A percentile compares a stretch with the other conserved stretches of the same genome.
phyloP scores from a whole-genome alignment of 2,329 filamentous ascomycete genomes.

The Lasiodiplodia theobromae region DNA sequence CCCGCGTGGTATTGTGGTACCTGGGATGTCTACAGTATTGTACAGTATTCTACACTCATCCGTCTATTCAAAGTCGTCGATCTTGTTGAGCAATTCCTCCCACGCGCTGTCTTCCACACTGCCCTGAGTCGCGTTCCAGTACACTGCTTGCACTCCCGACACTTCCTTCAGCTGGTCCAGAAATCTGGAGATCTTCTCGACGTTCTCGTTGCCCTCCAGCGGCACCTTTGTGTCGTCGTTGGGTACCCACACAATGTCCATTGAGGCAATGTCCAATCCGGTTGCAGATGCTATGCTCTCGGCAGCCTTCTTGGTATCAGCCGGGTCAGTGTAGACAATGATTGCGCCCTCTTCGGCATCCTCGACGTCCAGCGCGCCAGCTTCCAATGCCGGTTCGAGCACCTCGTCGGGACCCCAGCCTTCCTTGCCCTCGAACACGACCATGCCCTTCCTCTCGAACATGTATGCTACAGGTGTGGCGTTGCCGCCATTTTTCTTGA shows the following conservation, averaged over 20 bases:
- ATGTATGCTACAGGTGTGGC: constrained; percentile 80
- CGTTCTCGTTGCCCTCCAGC: constrained; percentile 64
- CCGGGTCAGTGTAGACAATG: constrained; percentile 73
- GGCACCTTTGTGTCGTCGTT: constrained; percentile 79
- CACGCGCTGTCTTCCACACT: constrained; percentile 47
- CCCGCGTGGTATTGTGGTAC: constrained; percentile 32
- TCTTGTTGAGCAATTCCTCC: constrained; percentile 48
- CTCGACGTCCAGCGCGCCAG: constrained; percentile 78
- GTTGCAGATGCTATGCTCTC: constrained; percentile 69
- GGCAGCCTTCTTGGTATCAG: constrained; percentile 68
- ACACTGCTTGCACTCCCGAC: constrained; percentile 78
- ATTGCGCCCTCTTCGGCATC: constrained; percentile 73
- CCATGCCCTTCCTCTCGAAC: constrained; percentile 80
- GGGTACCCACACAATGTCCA: constrained; percentile 84
- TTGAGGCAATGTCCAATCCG: constrained; percentile 71
- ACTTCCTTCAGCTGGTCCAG: constrained; percentile 68
- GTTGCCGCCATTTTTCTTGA: constrained; percentile 75
- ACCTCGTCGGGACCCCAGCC: constrained; percentile 67
- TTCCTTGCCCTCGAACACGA: constrained; percentile 70
- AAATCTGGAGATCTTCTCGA: constrained; percentile 66
- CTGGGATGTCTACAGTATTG: constrained; percentile 7
- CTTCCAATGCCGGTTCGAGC: constrained; percentile 82
- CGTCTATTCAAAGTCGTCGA: constrained; percentile 30
- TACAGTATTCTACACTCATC: constrained; percentile 24
- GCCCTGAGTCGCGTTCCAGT: constrained; percentile 68